Percentiles rank a stretch among this genome's conserved stretches.
These are phyloP conservation scores for Phialocephala subalpina DNA, from an alignment of 2,329 filamentous ascomycete genomes.

Conservation along the genomic window DNA sequence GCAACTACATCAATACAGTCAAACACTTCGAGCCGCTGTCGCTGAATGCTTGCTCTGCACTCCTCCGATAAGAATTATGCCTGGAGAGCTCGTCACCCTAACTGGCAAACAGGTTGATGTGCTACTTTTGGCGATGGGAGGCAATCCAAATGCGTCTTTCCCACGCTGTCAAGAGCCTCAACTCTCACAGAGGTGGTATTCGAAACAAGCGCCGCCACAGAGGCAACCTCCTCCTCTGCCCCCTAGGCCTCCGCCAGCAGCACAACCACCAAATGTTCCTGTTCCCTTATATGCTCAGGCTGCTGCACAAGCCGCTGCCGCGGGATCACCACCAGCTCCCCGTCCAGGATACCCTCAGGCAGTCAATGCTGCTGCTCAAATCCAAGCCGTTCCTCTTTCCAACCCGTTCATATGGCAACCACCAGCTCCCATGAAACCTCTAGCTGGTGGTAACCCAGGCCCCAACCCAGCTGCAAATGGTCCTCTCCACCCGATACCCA, in stretches of 20 bases:
- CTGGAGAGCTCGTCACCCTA: constrained; percentile 2
- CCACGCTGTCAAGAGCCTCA: constrained; percentile 8
- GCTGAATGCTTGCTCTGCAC: constrained; percentile 20
- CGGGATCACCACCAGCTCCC: background rate
- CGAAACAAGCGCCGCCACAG: background rate
- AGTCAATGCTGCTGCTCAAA: background rate
- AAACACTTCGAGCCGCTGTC: constrained; percentile 14
- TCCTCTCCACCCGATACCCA: background rate
- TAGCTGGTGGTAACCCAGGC: background rate
- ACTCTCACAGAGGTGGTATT: constrained; percentile 19
- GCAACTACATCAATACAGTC: constrained; percentile 8
- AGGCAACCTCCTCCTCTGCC: too few relatives aligned
- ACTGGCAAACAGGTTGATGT: background rate
- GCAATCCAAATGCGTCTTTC: background rate
- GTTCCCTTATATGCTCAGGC: too few relatives aligned
- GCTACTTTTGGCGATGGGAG: background rate
- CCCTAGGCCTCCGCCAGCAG: too few relatives aligned
- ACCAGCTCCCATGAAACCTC: background rate
- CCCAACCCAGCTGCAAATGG: background rate
- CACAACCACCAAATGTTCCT: too few relatives aligned
- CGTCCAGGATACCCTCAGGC: background rate
- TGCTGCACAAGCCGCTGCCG: background rate
- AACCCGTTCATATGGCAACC: background rate
- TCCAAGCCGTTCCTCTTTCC: background rate
- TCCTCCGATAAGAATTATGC: background rate